Evolutionary conservation across 2,329 filamentous ascomycete species (phyloP), one percentile per base, ranked within the genome.

Genomic region (Cryoendolithus antarcticus): DNA sequence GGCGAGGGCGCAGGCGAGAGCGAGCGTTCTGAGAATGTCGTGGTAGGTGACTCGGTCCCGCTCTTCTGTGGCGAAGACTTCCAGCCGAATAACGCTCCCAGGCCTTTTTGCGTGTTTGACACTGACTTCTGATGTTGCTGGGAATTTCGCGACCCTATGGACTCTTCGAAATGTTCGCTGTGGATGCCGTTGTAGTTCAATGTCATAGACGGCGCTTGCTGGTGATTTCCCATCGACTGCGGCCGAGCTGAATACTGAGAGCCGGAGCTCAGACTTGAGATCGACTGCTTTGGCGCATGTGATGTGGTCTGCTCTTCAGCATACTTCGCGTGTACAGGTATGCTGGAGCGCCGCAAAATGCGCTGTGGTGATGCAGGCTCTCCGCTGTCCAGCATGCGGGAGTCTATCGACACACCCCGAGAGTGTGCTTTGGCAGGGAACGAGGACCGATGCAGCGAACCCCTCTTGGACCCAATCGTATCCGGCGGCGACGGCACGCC

Each of bases 31-130:
- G 76, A 80, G 50, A 79, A 76, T 32, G 75, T 73, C 13, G 75
- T 79, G 34, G 71, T 73, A 10, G 74, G 72, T 39, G 75, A 75
- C 9, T 55, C 52, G n/a, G 48, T 47, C n/a, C 65, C 65, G 10
- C 69, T 68, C 40, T 72, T 70, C 3, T 70, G 69, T 34, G 67
- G 63, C 21, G 65, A 61, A 13, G 66, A 69, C 46, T 75, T 78
- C 74, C 77, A 80, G 44, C 75, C 74, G 50, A 82, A 82, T 59
- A 82, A 78, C 9, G 74, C 76, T 32, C 72, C 73, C 51, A 81
- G 70, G 41, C 65, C 15, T 19, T 19, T 19, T 19, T 19, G 15
- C 15, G 15, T 19, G 40, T 58, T 51, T 11, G 58, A 53, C 10
- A 56, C 43, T 37, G 52, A 56, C 32, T 56, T 46, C 38, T 56